Percentiles rank a stretch among this genome's conserved stretches.
These are phyloP conservation scores for Leccinum disarticulatum DNA, from an alignment of 768 basidiomycete genomes.

Conservation along the genomic window DNA sequence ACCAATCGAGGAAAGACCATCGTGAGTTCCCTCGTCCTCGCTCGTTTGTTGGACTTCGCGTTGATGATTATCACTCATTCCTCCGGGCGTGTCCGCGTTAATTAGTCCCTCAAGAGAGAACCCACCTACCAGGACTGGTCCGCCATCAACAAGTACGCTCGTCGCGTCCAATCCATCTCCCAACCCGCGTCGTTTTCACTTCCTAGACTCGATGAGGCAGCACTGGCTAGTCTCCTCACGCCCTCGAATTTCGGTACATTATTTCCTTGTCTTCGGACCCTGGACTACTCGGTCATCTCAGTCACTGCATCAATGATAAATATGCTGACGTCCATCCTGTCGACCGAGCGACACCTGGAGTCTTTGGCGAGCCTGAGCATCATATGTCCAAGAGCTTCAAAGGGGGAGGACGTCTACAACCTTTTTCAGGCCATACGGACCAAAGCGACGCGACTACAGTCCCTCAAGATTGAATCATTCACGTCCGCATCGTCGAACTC, in stretches of 20 bases:
- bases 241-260: constrained; percentile 21
- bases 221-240: constrained; percentile 20
- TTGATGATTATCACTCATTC: background rate
- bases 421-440: constrained; percentile 26
- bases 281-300: constrained; percentile 31
- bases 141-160: constrained; percentile 23
- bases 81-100: background rate
- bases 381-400: constrained; percentile 24
- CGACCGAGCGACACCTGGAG: constrained; percentile 14
- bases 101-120: constrained; percentile 23
- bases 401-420: constrained; percentile 17
- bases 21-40: constrained; percentile 16
- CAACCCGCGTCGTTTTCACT: constrained; percentile 23
- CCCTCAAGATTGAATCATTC: constrained; percentile 25
- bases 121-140: constrained; percentile 24
- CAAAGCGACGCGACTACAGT: constrained; percentile 20
- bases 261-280: constrained; percentile 25
- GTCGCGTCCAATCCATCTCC: constrained; percentile 23
- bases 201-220: constrained; percentile 27
- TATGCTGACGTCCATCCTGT: constrained; percentile 21
- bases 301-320: constrained; percentile 19
- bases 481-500: constrained; percentile 11
- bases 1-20: constrained; percentile 18
- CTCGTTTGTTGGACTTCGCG: background rate
- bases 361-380: constrained; percentile 24